Base-by-base conservation (phyloP, 2,329 filamentous ascomycete genomes). In the Didymella keratinophila region DNA sequence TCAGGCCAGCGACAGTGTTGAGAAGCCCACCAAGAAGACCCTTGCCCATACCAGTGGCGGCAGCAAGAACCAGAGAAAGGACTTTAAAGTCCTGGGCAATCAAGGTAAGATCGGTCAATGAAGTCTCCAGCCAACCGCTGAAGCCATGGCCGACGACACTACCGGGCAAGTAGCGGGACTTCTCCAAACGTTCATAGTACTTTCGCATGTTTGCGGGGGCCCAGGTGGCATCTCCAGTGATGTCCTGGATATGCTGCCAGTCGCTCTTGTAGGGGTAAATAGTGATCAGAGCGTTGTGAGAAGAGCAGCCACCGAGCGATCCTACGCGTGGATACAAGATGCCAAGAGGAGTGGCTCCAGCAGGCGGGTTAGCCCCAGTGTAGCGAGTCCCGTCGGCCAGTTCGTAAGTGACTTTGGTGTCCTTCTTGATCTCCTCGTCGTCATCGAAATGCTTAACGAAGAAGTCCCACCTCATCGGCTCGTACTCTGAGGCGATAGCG, bases 171-270 rank as follows among this genome's bases (percentile, higher is more conserved):
- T 87, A 86, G n/a, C 77, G 68, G 71, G 81, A 81, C 51, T 78
- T 78, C 72, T 88, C 85, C 51, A 87, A 64, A 51, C 78, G 78
- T 32, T 76, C 67, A 52, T 84, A 86, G 74, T 87, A 85, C 55
- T 80, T 74, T 59, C 84, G 78, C 86, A 89, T 88, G 58, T 84
- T 86, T 1, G 76, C 74, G 0, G 85, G 86, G 43, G 88, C 87
- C 74, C 78, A 89, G 0, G 82, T 83, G 2, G 72, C 64, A 65
- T 89, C 86, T 4, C 86, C 85, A 0, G 87, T 89, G 42, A 87
- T 66, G 4, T 76, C 70, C 6, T 81, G 82, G 52, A 89, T 84
- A 60, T 82, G 71, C 45, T 85, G 76, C 78, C 84, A 89, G 70
- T 89, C 87, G 37, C 80, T 83, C 23, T 83, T 78, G 56, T 83